phyloP scores from a whole-genome alignment of 1,284 basidiomycete species.

The Psilocybe mexicana region DNA sequence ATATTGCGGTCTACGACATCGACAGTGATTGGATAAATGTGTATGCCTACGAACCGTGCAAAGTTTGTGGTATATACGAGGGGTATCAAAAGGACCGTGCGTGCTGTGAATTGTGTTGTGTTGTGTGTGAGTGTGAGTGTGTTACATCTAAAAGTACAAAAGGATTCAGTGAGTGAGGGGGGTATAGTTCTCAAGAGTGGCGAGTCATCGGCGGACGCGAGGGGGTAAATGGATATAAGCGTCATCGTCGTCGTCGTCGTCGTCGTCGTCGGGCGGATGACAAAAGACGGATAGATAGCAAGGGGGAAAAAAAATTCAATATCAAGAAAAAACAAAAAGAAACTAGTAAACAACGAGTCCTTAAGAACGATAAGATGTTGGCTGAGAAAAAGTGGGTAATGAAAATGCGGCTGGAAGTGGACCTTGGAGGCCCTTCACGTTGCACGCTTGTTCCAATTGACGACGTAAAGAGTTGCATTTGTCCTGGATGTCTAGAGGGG shows the following conservation, averaged over 20 bases:
- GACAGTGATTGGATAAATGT: not conserved
- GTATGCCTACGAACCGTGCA: not conserved
- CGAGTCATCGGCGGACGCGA: not conserved
- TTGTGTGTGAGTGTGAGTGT: not conserved
- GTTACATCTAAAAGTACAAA: conserved; percentile 10
- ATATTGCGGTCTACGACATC: too few species aligned
- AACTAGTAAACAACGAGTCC: not conserved
- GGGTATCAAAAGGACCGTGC: conserved; percentile 4
- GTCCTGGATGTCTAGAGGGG: conserved; percentile 40
- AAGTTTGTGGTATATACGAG: not conserved
- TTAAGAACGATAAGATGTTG: conserved; percentile 12
- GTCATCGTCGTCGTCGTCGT: too few species aligned
- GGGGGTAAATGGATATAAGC: not conserved
- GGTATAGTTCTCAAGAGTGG: not conserved
- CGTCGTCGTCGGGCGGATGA: not conserved
- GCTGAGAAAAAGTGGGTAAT: conserved; percentile 28
- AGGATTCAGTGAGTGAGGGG: not conserved
- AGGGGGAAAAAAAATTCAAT: too few species aligned
- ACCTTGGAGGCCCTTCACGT: conserved; percentile 37
- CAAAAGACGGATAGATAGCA: not conserved
- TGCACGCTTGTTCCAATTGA: conserved; percentile 48
- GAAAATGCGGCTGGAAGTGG: conserved; percentile 40
- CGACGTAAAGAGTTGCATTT: conserved; percentile 47
- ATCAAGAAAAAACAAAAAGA: too few species aligned
- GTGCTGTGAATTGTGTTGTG: not conserved